Base-by-base conservation (phyloP, 2,329 filamentous ascomycete genomes). In the Aspergillus versicolor region DNA sequence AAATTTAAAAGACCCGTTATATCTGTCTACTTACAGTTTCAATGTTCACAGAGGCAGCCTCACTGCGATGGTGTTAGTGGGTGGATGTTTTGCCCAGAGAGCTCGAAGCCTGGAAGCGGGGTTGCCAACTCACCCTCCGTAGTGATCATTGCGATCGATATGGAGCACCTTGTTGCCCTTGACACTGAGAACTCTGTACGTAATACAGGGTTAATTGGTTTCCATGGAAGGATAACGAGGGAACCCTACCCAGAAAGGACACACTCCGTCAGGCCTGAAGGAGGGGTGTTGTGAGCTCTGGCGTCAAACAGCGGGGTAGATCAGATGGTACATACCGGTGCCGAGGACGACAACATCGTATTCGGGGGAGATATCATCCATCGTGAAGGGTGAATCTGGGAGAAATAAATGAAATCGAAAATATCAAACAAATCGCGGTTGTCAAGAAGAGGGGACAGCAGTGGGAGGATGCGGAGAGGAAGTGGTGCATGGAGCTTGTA, bases 131-230 rank as follows among this genome's bases (percentile, higher is more conserved):
- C 81, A 96, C 92, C 91, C 94, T 84, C 94, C 94, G 73, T 97
- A 97, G 82, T 97, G 92, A 76, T 96, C 91, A 76, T 97, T 97
- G 74, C 92, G 89, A 81, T 97, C 94, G 76, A 99, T 96, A 82
- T 99, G 94, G 65, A 99, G 85, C 73, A 99, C 94, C 83, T 97
- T 97, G 84, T 96, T 93, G 77, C 93, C 93, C 84, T 97, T 97
- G 71, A 97, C 93, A 81, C 92, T 96, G 74, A 97, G 82, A 61
- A 99, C 92, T 78, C 92, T 92, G 70, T 59, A 64, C 50, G 48
- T 15, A 38, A 51, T 64, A 65, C 57, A 70, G 67, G 50, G 49
- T 54, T 43, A 66, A 47, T 46, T 45, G 61, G 1, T 17, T 68
- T 21, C 55, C 19, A 12, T 34, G 27, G 15, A 34, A 9, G 24